Base-by-base conservation (phyloP, 345 rosid species). In the Toxicodendron radicans region DNA sequence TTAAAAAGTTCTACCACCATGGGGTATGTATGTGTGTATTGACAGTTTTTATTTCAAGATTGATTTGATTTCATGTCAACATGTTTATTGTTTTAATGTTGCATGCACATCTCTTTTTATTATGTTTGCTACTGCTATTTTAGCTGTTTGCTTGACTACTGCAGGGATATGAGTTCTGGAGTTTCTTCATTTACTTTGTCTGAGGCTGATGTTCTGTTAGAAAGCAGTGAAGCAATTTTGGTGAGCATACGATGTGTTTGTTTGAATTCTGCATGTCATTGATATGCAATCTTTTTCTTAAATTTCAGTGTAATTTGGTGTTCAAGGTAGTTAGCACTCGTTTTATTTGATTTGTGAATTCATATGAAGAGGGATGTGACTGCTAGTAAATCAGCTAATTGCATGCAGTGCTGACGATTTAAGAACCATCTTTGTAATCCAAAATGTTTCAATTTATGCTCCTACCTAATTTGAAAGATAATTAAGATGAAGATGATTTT, bases 131-230 rank as follows among this genome's bases (percentile, higher is more conserved):
- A 52, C 71, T 70, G 77, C 51, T 75, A 73, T 80, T 58, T 21
- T 69, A 12, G 20, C 61, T 54, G 61, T 59, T 75, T 80, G 52
- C 76, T 57, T 74, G 66, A 65, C 78, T 61, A 35, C 58, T 78
- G 75, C 88, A 93, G 99, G 88, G 89, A 77, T 70, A 64, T 74
- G 58, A 77, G 76, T 75, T 80, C 85, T 35, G 85, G 80, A 30
- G 49, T 61, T 66, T 84, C 92, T 69, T 73, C 84, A 62, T 87
- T 89, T 85, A 80, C 80, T 79, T 87, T 85, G 74, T 90, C 98
- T 60, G 92, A 93, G 80, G 86, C 82, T 63, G 87, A 90, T 76
- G 67, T 89, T 68, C 77, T 84, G 8, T 75, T 95, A 64, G 92
- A 79, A 76, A 92, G 97, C 58, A 83, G 85, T 81, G 89, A 87